Evolutionary conservation across 305 asterid species (phyloP).

Genomic region (Euphrasia arctica): DNA sequence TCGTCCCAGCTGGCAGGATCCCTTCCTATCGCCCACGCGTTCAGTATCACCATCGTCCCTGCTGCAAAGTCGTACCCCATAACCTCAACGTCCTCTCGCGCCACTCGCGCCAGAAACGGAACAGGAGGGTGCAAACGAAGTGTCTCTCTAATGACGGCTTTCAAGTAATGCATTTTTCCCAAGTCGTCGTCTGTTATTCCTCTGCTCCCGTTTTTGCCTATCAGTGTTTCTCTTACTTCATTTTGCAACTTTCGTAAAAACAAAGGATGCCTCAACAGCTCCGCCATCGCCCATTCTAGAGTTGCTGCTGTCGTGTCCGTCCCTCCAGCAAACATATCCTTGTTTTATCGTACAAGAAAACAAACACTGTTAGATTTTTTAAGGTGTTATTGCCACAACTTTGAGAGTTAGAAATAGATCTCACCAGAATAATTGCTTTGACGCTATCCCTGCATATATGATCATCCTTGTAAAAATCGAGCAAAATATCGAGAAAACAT

Average conservation of each 20-base stretch:
- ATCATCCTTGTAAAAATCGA: constrained; percentile 33
- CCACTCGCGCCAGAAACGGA: constrained; percentile 35
- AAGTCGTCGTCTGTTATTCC: constrained; percentile 26
- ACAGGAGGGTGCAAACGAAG: constrained; percentile 46
- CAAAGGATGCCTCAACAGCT: constrained; percentile 38
- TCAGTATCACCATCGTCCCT: constrained; percentile 39
- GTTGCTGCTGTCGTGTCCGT: constrained; percentile 45
- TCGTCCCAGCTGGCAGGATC: constrained; percentile 42
- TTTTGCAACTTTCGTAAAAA: constrained; percentile 30
- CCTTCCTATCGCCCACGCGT: constrained; percentile 45
- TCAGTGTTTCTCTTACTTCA: constrained; percentile 28
- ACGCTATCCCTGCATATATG: constrained; percentile 40
- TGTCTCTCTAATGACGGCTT: constrained; percentile 46
- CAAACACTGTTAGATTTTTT: neutral
- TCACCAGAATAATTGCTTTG: constrained; percentile 53
- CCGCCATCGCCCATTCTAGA: constrained; percentile 55
- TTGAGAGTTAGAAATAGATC: too few species aligned
- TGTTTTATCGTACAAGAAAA: neutral
- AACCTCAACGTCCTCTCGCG: constrained; percentile 31
- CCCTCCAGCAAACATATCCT: constrained; percentile 48
- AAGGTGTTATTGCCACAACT: too few species aligned
- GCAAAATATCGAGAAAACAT: constrained; percentile 50
- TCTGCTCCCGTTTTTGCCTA: constrained; percentile 1
- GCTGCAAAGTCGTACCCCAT: constrained; percentile 43
- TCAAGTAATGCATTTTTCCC: constrained; percentile 40